Percentiles rank a stretch among this genome's conserved stretches.
Conservation (phyloP, 2,329 filamentous ascomycete genomes). For the Botryotinia convoluta region DNA sequence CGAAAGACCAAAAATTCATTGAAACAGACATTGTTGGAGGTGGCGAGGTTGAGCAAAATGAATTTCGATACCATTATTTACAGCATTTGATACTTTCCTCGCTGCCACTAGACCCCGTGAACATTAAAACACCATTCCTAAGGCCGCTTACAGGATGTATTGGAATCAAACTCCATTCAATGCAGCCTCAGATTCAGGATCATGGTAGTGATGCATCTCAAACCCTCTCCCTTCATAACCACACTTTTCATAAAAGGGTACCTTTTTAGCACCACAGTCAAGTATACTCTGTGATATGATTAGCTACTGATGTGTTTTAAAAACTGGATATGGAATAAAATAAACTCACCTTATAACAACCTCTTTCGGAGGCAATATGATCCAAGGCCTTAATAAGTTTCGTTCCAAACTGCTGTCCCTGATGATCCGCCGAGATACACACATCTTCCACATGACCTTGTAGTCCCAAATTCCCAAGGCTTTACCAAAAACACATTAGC, state of each 20-base stretch:
- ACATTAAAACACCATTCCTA: not conserved
- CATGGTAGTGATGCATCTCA: slow-evolving; percentile 94
- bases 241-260: slow-evolving; percentile 82
- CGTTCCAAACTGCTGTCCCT: slow-evolving; percentile 92
- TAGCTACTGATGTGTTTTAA: not conserved
- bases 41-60: not conserved
- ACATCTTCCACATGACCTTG: slow-evolving; percentile 98
- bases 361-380: slow-evolving; percentile 77
- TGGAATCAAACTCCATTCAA: slow-evolving; percentile 20
- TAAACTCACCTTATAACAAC: slow-evolving; percentile 72
- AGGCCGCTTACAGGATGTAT: not conserved
- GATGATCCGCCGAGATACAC: slow-evolving; percentile 86
- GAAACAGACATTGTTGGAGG: not conserved
- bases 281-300: slow-evolving; percentile 67
- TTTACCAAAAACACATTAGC: slow-evolving; percentile 34
- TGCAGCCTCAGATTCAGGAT: slow-evolving; percentile 23
- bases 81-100: not conserved
- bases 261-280: slow-evolving; percentile 91
- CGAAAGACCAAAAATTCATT: not conserved
- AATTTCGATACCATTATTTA: not conserved
- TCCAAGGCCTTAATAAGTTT: slow-evolving; percentile 91
- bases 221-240: slow-evolving; percentile 87
- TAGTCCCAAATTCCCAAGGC: slow-evolving; percentile 73
- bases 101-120: not conserved
- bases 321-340: too few species aligned